A percentile compares a stretch with the other conserved stretches of the same genome.
phyloP scores from a whole-genome alignment of 192 early-diverging fungal genomes.

The Umbelopsis sp. region DNA sequence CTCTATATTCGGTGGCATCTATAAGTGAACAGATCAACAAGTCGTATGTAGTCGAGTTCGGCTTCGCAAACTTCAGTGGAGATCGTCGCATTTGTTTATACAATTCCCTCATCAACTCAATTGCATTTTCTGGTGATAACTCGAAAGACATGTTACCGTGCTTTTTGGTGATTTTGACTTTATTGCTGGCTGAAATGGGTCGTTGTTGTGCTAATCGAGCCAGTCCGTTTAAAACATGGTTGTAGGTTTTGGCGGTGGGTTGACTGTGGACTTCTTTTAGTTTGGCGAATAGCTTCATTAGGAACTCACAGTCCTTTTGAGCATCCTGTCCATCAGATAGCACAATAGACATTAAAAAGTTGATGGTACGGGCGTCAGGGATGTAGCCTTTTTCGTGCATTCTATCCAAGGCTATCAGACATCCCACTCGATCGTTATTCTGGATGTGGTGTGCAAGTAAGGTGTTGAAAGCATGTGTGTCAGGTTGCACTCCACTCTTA shows the following conservation, averaged over 20 bases:
- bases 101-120: conserved; percentile 10
- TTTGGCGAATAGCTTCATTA: neutral
- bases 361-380: neutral
- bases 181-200: neutral
- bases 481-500: conserved; percentile 17
- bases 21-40: conserved; percentile 26
- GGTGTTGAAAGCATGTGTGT: conserved; percentile 23
- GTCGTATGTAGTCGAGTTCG: conserved; percentile 37
- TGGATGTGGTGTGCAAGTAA: conserved; percentile 17
- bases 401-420: neutral
- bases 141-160: conserved; percentile 1
- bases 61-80: neutral
- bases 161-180: neutral
- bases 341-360: conserved; percentile 3
- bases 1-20: conserved; percentile 4
- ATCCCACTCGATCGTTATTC: neutral
- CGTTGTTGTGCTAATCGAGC: neutral
- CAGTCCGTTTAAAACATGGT: neutral
- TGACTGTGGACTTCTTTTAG: neutral
- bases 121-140: neutral
- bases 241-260: neutral
- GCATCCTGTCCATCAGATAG: neutral
- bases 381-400: neutral
- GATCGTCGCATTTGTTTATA: conserved; percentile 23
- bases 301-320: neutral